Conservation (phyloP, 23 red algal species). For the Pyropia haitanensis region DNA sequence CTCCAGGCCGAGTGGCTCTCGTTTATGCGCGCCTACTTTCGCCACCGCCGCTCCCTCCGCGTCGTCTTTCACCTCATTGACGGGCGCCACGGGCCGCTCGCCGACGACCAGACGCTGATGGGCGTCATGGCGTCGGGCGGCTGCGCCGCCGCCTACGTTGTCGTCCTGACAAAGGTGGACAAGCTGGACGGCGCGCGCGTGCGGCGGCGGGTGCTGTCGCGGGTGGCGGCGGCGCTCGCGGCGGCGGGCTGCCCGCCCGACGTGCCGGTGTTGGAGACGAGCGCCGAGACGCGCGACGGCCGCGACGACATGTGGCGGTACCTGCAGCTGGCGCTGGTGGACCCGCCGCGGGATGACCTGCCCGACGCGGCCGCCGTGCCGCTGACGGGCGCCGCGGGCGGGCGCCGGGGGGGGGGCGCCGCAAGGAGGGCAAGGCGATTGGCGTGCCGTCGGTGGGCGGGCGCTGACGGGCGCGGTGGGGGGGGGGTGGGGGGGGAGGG, state of each 20-base stretch:
- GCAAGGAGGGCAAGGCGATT: too few species aligned
- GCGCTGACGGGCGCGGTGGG: too few species aligned
- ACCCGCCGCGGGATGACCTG: too few species aligned
- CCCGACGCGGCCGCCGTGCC: too few species aligned
- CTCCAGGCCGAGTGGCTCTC: constrained; percentile 58
- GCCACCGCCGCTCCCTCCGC: constrained; percentile 29
- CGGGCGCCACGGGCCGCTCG: constrained; percentile 42
- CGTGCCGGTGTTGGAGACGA: constrained; percentile 42
- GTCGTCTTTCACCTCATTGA: constrained; percentile 88
- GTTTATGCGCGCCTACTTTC: constrained; percentile 59
- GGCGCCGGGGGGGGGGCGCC: too few species aligned
- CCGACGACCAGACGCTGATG: constrained; percentile 61
- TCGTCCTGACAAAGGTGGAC: constrained; percentile 94
- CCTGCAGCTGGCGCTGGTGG: constrained; percentile 9
- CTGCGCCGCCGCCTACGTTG: constrained; percentile 27
- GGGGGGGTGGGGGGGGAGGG: too few species aligned
- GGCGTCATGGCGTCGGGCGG: constrained; percentile 3
- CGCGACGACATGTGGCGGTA: constrained; percentile 71
- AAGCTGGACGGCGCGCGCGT: constrained; percentile 46
- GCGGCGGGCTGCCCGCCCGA: constrained; percentile 26
- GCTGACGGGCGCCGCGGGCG: too few species aligned
- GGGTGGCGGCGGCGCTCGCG: constrained; percentile 14
- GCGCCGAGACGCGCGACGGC: constrained; percentile 25
- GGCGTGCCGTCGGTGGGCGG: too few species aligned
- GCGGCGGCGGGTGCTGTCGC: constrained; percentile 15